phyloP scores from a whole-genome alignment of 306 rosid species.

The Cucurbita ficifolia region DNA sequence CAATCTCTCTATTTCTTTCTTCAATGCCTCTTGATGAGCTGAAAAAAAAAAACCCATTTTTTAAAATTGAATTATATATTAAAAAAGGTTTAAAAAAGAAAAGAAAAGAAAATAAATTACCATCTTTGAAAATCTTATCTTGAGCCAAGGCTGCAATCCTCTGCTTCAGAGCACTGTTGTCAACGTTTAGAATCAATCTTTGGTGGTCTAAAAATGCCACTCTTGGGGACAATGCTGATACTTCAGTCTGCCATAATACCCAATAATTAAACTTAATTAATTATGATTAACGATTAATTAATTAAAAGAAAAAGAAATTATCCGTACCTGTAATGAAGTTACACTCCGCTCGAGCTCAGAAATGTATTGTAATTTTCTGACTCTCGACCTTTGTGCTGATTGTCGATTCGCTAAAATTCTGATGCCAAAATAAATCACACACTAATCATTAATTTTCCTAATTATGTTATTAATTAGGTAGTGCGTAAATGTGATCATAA shows the following conservation, averaged over 20 bases:
- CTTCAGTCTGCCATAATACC: slow-evolving; percentile 47
- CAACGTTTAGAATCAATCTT: slow-evolving; percentile 80
- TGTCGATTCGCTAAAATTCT: slow-evolving; percentile 90
- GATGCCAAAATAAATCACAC: not conserved
- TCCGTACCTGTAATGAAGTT: slow-evolving; percentile 61
- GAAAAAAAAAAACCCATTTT: too few species aligned
- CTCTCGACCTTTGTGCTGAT: slow-evolving; percentile 91
- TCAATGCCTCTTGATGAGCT: slow-evolving; percentile 81
- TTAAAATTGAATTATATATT: too few species aligned
- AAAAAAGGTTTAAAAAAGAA: too few species aligned
- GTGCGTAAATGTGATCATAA: too few species aligned
- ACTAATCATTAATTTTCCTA: not conserved
- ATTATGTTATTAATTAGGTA: not conserved
- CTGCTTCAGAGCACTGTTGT: slow-evolving; percentile 84
- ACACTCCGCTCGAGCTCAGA: slow-evolving; percentile 88
- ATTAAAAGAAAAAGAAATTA: too few species aligned
- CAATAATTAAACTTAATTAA: too few species aligned
- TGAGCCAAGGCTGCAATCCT: slow-evolving; percentile 96
- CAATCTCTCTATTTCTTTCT: slow-evolving; percentile 79
- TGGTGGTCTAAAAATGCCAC: slow-evolving; percentile 95
- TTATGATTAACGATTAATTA: too few species aligned
- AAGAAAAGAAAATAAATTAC: slow-evolving; percentile 15
- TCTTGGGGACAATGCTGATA: slow-evolving; percentile 81
- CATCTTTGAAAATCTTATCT: slow-evolving; percentile 92
- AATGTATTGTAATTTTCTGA: slow-evolving; percentile 79